Percentiles rank a stretch among this genome's conserved stretches.
Evolutionary conservation across 1,139 yeast genomes (phyloP).

Genomic region (Martiniozyma asiatica): DNA sequence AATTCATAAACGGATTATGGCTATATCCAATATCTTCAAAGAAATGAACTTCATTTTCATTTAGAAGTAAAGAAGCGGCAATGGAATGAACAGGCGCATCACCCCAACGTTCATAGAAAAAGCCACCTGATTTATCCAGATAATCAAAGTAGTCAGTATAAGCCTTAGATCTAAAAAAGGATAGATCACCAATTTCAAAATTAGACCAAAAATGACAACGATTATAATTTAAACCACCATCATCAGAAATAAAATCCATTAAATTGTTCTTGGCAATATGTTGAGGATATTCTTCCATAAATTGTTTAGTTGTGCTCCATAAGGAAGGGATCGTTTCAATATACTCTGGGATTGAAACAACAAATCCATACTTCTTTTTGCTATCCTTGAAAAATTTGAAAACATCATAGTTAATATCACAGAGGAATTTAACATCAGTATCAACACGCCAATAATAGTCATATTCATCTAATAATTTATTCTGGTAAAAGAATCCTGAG

Average conservation of each 20-base stretch:
- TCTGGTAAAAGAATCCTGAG: slow-evolving; percentile 59
- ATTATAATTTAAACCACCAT: slow-evolving; percentile 51
- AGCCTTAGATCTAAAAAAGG: slow-evolving; percentile 61
- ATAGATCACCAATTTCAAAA: slow-evolving; percentile 69
- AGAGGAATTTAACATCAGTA: slow-evolving; percentile 48
- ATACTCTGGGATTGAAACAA: slow-evolving; percentile 49
- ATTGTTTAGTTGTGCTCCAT: slow-evolving; percentile 47
- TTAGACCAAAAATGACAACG: slow-evolving; percentile 87
- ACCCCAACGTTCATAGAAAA: slow-evolving; percentile 91
- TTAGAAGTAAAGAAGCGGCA: slow-evolving; percentile 61
- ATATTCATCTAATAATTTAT: slow-evolving; percentile 42
- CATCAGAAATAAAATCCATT: slow-evolving; percentile 42
- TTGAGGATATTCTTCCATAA: slow-evolving; percentile 36
- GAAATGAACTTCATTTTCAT: slow-evolving; percentile 54
- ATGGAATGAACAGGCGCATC: slow-evolving; percentile 87
- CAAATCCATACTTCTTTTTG: slow-evolving; percentile 48
- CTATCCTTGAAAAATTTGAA: slow-evolving; percentile 56
- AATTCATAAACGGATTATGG: slow-evolving; percentile 43
- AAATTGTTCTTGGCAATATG: slow-evolving; percentile 37
- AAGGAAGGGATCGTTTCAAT: slow-evolving; percentile 43
- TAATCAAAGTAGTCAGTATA: slow-evolving; percentile 59
- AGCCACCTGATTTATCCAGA: slow-evolving; percentile 70
- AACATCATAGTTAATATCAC: slow-evolving; percentile 55
- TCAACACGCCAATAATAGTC: slow-evolving; percentile 72
- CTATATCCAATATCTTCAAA: slow-evolving; percentile 74